These are phyloP conservation scores for Cyclotella distinguenda DNA, from an alignment of 108 stramenopile genomes.

Conservation along the genomic window DNA sequence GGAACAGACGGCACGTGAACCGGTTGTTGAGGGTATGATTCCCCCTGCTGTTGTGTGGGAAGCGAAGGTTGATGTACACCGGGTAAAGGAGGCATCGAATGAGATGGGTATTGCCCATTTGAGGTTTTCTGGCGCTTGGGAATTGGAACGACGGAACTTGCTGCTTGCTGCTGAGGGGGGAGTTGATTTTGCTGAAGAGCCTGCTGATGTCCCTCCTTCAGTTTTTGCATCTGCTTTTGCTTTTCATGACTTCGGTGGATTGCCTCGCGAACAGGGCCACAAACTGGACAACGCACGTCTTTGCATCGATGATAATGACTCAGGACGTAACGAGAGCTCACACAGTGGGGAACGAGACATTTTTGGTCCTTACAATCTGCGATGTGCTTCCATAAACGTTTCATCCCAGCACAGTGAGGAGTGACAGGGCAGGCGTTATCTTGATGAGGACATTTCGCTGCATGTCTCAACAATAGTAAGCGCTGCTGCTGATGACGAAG, in stretches of 20 bases:
- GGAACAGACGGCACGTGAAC: constrained; percentile 5
- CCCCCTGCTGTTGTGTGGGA: constrained; percentile 18
- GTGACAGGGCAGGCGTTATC: constrained; percentile 93
- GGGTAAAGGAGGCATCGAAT: constrained; percentile 20
- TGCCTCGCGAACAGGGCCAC: constrained; percentile 97
- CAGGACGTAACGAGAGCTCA: constrained; percentile 95
- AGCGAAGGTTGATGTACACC: constrained; percentile 4
- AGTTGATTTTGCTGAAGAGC: constrained; percentile 61
- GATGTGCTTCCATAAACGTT: constrained; percentile 98
- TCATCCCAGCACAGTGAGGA: constrained; percentile 98
- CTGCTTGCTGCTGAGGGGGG: constrained; percentile 8
- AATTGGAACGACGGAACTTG: constrained; percentile 24
- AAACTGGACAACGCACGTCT: constrained; percentile 96
- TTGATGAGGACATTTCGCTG: constrained; percentile 97
- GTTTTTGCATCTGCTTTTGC: constrained; percentile 90
- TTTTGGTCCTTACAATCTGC: constrained; percentile 98
- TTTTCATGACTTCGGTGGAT: constrained; percentile 95
- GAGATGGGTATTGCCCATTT: constrained; percentile 30
- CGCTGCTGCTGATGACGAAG: constrained; percentile 99
- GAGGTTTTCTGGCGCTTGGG: constrained; percentile 32
- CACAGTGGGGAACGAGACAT: constrained; percentile 96
- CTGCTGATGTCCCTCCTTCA: constrained; percentile 80
- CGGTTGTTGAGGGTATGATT: constrained; percentile 11
- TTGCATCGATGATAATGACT: constrained; percentile 99
- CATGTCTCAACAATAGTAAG: constrained; percentile 94